Conservation (phyloP, 2,329 filamentous ascomycete genomes). For the Apiospora koreana region DNA sequence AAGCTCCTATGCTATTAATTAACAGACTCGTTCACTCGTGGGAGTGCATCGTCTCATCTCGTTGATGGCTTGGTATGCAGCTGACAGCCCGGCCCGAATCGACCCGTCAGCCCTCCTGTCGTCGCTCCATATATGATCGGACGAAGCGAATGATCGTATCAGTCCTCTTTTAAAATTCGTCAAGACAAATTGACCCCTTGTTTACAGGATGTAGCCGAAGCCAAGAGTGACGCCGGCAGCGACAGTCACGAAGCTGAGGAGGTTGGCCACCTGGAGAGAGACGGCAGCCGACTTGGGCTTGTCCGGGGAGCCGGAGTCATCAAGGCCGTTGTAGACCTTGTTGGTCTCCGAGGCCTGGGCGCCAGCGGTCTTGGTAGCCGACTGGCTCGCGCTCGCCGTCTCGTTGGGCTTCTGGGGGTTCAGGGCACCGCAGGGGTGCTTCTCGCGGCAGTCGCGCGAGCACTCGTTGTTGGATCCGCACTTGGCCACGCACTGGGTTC, state of each 20-base stretch:
- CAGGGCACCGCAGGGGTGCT: constrained; percentile 74
- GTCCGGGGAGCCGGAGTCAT: constrained; percentile 16
- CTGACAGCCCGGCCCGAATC: neutral
- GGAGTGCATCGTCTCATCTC: neutral
- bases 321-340: constrained; percentile 13
- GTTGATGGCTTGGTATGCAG: neutral
- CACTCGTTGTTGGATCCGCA: constrained; percentile 63
- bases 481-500: constrained; percentile 63
- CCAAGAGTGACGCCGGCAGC: constrained; percentile 40
- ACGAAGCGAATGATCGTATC: neutral
- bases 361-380: constrained; percentile 39
- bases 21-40: neutral
- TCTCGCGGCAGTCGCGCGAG: constrained; percentile 57
- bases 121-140: neutral
- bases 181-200: neutral
- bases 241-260: constrained; percentile 40
- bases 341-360: constrained; percentile 33
- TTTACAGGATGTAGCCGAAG: constrained; percentile 39
- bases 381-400: constrained; percentile 44
- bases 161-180: neutral
- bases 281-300: constrained; percentile 12
- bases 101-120: neutral
- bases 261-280: constrained; percentile 35
- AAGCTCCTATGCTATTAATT: constrained; percentile 4
- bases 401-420: constrained; percentile 61